Evolutionary conservation across 2,329 filamentous ascomycete species (phyloP).

Genomic region (Chrysoporthe austroafricana): DNA sequence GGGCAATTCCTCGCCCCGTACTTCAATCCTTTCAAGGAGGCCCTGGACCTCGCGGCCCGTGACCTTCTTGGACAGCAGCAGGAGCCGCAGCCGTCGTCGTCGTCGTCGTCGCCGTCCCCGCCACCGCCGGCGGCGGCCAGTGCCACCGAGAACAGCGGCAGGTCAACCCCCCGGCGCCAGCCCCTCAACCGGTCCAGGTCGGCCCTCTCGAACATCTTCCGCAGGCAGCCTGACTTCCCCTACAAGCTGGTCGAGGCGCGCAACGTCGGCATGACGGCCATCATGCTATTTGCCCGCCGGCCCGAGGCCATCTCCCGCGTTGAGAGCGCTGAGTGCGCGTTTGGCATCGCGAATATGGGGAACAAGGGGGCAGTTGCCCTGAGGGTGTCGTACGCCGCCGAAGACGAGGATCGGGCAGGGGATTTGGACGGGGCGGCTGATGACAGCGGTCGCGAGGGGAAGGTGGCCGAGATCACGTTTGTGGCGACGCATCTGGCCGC

Average conservation of each 20-base stretch:
- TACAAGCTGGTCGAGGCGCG: constrained; percentile 74
- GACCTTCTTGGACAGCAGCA: constrained; percentile 30
- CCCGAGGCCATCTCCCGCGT: constrained; percentile 64
- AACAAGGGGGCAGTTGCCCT: constrained; percentile 93
- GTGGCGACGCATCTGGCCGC: constrained; percentile 87
- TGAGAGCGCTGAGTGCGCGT: constrained; percentile 81
- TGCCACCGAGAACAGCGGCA: neutral
- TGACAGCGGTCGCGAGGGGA: constrained; percentile 29
- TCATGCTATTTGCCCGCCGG: constrained; percentile 81
- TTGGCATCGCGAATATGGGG: constrained; percentile 86
- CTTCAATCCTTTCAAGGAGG: constrained; percentile 70
- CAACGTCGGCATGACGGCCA: constrained; percentile 86
- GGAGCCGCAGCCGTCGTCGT: constrained; percentile 11
- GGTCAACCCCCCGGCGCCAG: constrained; percentile 8
- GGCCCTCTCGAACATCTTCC: constrained; percentile 29
- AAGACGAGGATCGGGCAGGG: constrained; percentile 41
- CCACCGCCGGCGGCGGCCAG: neutral
- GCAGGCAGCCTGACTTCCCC: constrained; percentile 37
- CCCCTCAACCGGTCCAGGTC: constrained; percentile 26
- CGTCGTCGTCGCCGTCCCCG: neutral
- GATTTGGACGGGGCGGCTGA: constrained; percentile 33
- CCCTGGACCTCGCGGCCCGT: constrained; percentile 71
- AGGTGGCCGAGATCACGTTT: constrained; percentile 74
- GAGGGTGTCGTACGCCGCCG: constrained; percentile 62
- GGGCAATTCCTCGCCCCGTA: constrained; percentile 79